Evolutionary conservation across 441 rosid genomes (phyloP), one percentile per base, ranked within the genome.

Genomic region (Erodium trifolium): DNA sequence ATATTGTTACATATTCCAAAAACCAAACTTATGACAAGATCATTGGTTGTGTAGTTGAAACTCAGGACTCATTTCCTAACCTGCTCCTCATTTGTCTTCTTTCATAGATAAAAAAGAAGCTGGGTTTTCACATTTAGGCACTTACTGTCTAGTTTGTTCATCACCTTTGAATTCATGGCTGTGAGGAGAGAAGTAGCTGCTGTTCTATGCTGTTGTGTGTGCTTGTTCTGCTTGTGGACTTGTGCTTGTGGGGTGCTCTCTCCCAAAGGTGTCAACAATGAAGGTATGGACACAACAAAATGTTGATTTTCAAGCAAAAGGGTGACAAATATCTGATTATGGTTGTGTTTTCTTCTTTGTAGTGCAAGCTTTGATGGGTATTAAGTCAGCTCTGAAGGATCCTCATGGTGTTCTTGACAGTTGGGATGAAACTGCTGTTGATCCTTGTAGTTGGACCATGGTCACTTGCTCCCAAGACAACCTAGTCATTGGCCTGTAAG

Each of bases 391-490:
- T 70, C 66, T 94, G 37, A 80, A 81, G 70, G 99, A 91, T 83
- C 99, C 99, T 72, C 93, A 82, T 83, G 88, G 91, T 47, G 94
- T 94, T 70, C 96, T 94, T 70, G 98, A 93, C 34, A 94, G 84
- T 73, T 94, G 99, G 99, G 99, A 94, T 80, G 85, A 75, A 43
- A 88, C 86, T 84, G 92, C 99, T 76, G 99, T 94, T 81, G 99
- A 94, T 90, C 99, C 99, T 39, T 94, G 99, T 80, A 88, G 97
- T 76, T 94, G 99, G 99, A 78, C 96, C 12, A 91, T 94, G 99
- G 89, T 94, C 68, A 91, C 99, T 70, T 94, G 99, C 75, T 91
- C 99, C 60, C 65, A 86, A n/a, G 92, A 94, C 57, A 76, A 85
- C 78, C 83, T 94, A 14, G 99, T 94, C 77, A 83, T 86, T 82